Evolutionary conservation across 345 rosid species (phyloP).

Genomic region (Gossypium arboreum): DNA sequence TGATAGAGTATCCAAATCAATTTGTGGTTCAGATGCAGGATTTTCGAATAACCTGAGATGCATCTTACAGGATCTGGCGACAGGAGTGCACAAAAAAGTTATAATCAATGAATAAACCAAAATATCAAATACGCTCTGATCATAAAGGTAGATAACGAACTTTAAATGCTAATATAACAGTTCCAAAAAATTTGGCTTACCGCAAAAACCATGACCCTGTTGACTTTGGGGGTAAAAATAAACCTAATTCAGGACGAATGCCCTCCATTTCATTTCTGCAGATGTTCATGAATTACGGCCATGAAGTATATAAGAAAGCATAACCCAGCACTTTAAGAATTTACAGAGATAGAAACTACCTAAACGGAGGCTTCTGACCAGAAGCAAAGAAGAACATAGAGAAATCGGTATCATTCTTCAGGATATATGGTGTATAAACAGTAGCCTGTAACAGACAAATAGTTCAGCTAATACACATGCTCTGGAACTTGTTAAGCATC

Average conservation of each 20-base stretch:
- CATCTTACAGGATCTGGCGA: conserved; percentile 63
- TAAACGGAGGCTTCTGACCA: conserved; percentile 56
- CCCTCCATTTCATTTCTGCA: conserved; percentile 61
- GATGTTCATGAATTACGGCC: conserved; percentile 17
- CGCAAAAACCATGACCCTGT: conserved; percentile 68
- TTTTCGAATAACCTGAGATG: conserved; percentile 50
- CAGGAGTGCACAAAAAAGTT: conserved; percentile 17
- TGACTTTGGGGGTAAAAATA: conserved; percentile 62
- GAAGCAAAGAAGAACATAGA: conserved; percentile 50
- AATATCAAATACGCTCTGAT: conserved; percentile 13
- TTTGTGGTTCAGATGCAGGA: conserved; percentile 47
- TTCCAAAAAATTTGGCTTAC: conserved; percentile 38
- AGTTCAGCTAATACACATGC: background rate
- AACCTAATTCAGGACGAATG: conserved; percentile 63
- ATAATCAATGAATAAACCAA: conserved; percentile 10
- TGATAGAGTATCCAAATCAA: conserved; percentile 81
- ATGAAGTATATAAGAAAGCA: conserved; percentile 17
- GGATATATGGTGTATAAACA: conserved; percentile 59
- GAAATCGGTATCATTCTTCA: conserved; percentile 74
- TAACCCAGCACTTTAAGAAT: conserved; percentile 14
- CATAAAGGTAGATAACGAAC: background rate
- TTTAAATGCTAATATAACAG: background rate
- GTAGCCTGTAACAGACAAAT: conserved; percentile 53
- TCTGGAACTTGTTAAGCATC: conserved; percentile 7
- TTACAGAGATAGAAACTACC: conserved; percentile 38